phyloP scores from a whole-genome alignment of 2,329 filamentous ascomycete genomes.

The Diaporthe australafricana region DNA sequence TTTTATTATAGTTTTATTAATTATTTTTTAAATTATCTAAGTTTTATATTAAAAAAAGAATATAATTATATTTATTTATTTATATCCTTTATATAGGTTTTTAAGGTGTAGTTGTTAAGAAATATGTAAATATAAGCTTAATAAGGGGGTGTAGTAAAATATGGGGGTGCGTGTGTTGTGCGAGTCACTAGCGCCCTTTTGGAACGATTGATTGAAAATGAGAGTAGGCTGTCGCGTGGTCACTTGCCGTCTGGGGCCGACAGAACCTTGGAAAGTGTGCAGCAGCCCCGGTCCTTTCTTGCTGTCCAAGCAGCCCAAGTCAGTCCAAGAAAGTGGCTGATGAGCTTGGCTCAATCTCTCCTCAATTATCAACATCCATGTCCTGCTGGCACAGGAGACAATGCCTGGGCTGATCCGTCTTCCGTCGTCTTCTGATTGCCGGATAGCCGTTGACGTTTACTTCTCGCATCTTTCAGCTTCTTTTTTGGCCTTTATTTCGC shows the following conservation, averaged over 20 bases:
- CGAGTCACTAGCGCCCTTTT: too few species aligned
- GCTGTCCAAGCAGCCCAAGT: constrained; percentile 9
- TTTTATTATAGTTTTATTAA: too few species aligned
- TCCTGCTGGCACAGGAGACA: constrained; percentile 26
- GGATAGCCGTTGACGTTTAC: not conserved
- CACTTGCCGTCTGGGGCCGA: constrained; percentile 4
- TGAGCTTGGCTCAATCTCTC: constrained; percentile 24
- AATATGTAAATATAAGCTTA: too few species aligned
- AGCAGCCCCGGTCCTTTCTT: not conserved
- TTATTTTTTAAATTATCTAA: too few species aligned
- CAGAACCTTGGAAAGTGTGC: not conserved
- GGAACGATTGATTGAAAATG: too few species aligned
- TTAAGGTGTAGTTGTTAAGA: too few species aligned
- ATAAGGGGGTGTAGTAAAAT: too few species aligned
- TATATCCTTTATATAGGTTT: too few species aligned
- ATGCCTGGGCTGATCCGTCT: not conserved
- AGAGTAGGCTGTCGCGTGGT: constrained; percentile 15
- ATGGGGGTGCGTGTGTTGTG: too few species aligned
- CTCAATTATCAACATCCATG: constrained; percentile 19
- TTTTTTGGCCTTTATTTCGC: not conserved
- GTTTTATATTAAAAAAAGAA: too few species aligned
- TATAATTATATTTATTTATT: too few species aligned
- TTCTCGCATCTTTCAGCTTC: not conserved
- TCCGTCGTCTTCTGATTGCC: not conserved
- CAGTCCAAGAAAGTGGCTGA: constrained; percentile 19